phyloP scores from a whole-genome alignment of 2,329 filamentous ascomycete genomes.

The Colletotrichum sp. region DNA sequence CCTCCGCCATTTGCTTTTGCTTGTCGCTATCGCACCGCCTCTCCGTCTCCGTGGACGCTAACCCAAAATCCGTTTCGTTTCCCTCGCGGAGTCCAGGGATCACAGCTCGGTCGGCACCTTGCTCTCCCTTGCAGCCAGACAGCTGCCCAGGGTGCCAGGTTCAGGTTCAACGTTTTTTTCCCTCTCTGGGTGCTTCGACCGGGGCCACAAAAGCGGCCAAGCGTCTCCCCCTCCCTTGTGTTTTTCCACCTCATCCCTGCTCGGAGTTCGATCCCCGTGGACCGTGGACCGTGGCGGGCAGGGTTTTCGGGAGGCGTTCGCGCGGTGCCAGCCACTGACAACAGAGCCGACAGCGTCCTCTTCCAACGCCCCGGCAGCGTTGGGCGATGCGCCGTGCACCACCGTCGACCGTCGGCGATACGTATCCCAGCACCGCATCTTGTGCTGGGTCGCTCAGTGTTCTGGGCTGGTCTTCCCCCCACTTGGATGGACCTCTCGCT shows the following conservation, averaged over 20 bases:
- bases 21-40: not conserved
- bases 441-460: not conserved
- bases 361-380: not conserved
- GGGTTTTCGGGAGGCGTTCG: conserved; percentile 1
- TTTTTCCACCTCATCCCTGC: conserved; percentile 5
- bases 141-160: not conserved
- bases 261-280: conserved; percentile 6
- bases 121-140: not conserved
- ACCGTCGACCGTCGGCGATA: not conserved
- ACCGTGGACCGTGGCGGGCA: conserved; percentile 10
- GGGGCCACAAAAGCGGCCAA: not conserved
- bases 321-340: conserved; percentile 12
- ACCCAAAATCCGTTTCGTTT: conserved; percentile 13
- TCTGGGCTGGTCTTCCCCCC: conserved; percentile 13
- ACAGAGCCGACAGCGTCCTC: not conserved
- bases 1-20: not conserved
- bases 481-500: conserved; percentile 1
- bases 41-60: not conserved
- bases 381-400: not conserved
- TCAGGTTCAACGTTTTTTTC: not conserved
- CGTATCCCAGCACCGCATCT: not conserved
- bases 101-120: not conserved
- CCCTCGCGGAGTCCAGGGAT: not conserved
- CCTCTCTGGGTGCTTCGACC: not conserved
- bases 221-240: not conserved